These are phyloP conservation scores for Myriosclerotinia duriaeana DNA, from an alignment of 2,329 filamentous ascomycete genomes.

Conservation along the genomic window DNA sequence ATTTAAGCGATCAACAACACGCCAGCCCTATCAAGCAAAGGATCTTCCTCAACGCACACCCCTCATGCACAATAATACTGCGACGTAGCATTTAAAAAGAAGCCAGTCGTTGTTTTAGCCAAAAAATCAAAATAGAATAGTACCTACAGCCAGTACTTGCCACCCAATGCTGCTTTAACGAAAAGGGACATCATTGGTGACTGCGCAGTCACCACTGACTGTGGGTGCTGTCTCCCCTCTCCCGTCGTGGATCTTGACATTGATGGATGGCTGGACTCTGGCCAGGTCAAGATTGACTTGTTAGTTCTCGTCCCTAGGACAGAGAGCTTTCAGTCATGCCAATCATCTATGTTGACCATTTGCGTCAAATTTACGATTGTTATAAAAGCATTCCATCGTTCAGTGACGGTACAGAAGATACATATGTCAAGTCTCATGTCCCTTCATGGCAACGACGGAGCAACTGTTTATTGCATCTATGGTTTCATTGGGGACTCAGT, in stretches of 20 bases:
- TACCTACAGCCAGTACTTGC: constrained; percentile 11
- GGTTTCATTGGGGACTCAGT: neutral
- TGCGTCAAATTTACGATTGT: neutral
- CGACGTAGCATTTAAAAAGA: constrained; percentile 8
- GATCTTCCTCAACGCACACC: neutral
- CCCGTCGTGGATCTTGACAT: neutral
- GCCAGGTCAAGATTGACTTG: neutral
- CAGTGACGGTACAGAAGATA: neutral
- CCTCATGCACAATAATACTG: constrained; percentile 2
- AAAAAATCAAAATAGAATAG: neutral
- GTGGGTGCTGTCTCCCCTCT: neutral
- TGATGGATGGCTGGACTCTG: neutral
- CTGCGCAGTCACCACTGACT: neutral
- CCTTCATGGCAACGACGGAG: neutral
- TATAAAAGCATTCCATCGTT: neutral
- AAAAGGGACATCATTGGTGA: neutral
- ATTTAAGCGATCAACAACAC: constrained; percentile 4
- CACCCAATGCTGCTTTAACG: constrained; percentile 22
- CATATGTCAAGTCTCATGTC: neutral
- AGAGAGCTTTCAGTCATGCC: neutral
- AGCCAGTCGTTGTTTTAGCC: neutral
- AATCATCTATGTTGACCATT: neutral
- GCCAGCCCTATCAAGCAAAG: constrained; percentile 13
- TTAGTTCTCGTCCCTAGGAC: neutral
- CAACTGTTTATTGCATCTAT: neutral